Evolutionary conservation across 768 basidiomycete species (phyloP).

Genomic region (Mrakia gelida): DNA sequence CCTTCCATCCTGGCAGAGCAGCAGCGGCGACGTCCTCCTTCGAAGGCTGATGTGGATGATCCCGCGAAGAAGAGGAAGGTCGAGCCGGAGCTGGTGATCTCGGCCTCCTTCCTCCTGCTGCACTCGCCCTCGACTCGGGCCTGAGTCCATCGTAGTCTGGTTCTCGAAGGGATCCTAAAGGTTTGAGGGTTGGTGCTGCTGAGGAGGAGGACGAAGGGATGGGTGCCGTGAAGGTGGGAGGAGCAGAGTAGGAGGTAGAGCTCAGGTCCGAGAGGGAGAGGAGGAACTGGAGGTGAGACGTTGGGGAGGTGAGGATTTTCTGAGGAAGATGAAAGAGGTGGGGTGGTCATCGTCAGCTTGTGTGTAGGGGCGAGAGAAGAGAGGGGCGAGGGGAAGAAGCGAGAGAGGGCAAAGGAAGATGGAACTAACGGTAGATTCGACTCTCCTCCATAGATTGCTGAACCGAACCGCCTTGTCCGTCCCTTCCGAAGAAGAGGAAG

Average conservation of each 20-base stretch:
- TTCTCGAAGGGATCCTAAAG: neutral
- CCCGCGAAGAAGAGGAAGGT: neutral
- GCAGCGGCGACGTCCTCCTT: neutral
- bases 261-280: conserved; percentile 23
- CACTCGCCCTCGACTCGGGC: neutral
- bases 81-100: neutral
- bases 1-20: neutral
- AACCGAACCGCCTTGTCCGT: conserved; percentile 27
- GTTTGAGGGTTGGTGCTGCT: neutral
- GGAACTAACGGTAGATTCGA: conserved; percentile 24
- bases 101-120: neutral
- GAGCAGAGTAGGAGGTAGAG: neutral
- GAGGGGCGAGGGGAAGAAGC: neutral
- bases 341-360: conserved; percentile 13
- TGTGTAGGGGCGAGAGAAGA: neutral
- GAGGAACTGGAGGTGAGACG: conserved; percentile 29
- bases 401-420: neutral
- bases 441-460: conserved; percentile 9
- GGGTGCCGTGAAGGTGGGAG: conserved; percentile 5
- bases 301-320: conserved; percentile 14
- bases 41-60: neutral
- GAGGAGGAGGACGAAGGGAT: neutral
- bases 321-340: neutral
- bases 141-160: neutral
- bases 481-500: conserved; percentile 21